Evolutionary conservation across 106 monocot species (phyloP), one percentile per base, ranked within the genome.

Genomic region (Allium cepa): DNA sequence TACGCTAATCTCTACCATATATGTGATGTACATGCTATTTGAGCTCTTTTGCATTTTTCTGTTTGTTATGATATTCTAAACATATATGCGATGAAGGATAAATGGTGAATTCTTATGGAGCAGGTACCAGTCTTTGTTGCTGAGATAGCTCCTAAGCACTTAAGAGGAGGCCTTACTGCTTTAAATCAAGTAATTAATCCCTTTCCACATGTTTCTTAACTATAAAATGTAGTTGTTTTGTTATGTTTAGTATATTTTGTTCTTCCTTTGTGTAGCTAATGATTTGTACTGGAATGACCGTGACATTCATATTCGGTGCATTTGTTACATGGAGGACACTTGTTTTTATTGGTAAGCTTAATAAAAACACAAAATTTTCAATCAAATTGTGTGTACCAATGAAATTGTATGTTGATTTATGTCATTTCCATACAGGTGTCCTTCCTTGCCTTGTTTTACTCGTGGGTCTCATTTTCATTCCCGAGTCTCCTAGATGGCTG

Each of bases 401-500:
- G 26, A 68, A 66, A 49, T n/a, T 59, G 9, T 57, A 13, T 9
- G 7, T 48, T 50, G n/a, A 17, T 12, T 36, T 16, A 55, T 15
- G n/a, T 53, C 53, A 12, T 66, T 70, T 51, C 73, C 14, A 49
- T 76, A 46, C 50, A 93, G 92, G 88, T 59, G 7, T 84, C 8
- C 9, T 81, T 45, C 92, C 92, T 51, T 88, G 85, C 59, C 4
- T 88, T 13, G 17, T 85, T 79, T 71, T 85, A 16, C 76, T 93
- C 52, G n/a, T 85, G 0, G 92, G 88, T 49, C 76, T 88, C 48
- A 59, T 59, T 53, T 80, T 93, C 69, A 83, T 93, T 70, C 92
- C 92, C 47, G 92, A 93, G 59, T 93, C 92, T 59, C 88, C 92
- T 26, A 79, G 92, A 79, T 93, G 92, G 92, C 77, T 93, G 78